Evolutionary conservation across 768 basidiomycete genomes (phyloP).

Genomic region (Suillus spraguei): DNA sequence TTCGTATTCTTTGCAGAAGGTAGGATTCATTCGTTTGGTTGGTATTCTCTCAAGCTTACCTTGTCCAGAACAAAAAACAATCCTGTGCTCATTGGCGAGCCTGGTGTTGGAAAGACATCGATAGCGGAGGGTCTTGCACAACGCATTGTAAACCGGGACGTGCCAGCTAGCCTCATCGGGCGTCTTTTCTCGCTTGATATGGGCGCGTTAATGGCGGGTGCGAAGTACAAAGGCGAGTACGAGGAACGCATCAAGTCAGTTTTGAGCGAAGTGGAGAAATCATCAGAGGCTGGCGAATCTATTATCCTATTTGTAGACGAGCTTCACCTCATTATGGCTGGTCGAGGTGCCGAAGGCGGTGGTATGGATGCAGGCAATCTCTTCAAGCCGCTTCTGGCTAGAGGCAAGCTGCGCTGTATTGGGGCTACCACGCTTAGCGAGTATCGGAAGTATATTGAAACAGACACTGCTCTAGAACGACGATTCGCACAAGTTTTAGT

Average conservation of each 20-base stretch:
- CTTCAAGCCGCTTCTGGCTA: constrained; percentile 89
- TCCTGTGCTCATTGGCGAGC: constrained; percentile 95
- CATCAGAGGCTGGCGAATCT: constrained; percentile 70
- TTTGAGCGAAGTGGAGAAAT: constrained; percentile 91
- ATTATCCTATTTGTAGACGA: constrained; percentile 97
- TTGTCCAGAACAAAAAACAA: constrained; percentile 88
- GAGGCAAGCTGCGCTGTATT: constrained; percentile 77
- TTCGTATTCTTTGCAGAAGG: constrained; percentile 84
- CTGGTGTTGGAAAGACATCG: constrained; percentile 94
- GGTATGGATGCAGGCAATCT: constrained; percentile 95
- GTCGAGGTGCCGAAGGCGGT: constrained; percentile 76
- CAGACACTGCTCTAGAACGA: constrained; percentile 87
- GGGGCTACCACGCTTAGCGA: constrained; percentile 93
- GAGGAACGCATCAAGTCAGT: constrained; percentile 95
- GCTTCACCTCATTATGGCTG: constrained; percentile 92
- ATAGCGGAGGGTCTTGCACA: constrained; percentile 96
- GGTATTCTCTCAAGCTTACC: constrained; percentile 15
- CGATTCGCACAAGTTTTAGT: constrained; percentile 93
- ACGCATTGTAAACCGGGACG: constrained; percentile 92
- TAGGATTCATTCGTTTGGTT: constrained; percentile 22
- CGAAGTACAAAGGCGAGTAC: constrained; percentile 94
- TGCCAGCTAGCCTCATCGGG: constrained; percentile 71
- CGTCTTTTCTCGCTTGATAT: constrained; percentile 88
- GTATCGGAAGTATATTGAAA: constrained; percentile 93
- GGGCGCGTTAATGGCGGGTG: constrained; percentile 94